phyloP scores from a whole-genome alignment of 805 yeast genomes.

The Soucietia sequanensis region DNA sequence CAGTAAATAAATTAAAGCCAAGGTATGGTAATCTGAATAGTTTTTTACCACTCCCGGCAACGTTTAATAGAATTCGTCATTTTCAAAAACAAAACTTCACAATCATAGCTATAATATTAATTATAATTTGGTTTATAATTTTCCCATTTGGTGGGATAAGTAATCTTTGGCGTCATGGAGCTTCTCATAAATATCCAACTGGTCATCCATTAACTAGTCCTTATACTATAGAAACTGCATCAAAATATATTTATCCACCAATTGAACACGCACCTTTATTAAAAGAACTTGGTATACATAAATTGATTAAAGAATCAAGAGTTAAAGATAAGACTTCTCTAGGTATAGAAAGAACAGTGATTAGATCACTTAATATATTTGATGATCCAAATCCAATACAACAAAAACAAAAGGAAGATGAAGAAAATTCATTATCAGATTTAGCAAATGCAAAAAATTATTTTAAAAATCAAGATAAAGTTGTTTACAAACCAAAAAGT shows the following conservation, averaged over 20 bases:
- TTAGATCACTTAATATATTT: conserved; percentile 39
- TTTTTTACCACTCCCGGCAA: conserved; percentile 29
- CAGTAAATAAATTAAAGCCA: conserved; percentile 24
- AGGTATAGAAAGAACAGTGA: conserved; percentile 32
- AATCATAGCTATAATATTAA: conserved; percentile 9
- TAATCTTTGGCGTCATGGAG: conserved; percentile 3
- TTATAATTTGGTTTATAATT: conserved; percentile 14
- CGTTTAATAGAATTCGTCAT: conserved; percentile 16
- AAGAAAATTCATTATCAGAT: conserved; percentile 45
- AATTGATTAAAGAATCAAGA: conserved; percentile 48
- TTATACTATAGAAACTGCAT: conserved; percentile 41
- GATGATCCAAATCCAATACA: conserved; percentile 40
- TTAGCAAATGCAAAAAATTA: conserved; percentile 48
- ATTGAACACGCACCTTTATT: conserved; percentile 66
- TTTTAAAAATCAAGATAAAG: conserved; percentile 66
- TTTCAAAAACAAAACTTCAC: conserved; percentile 14
- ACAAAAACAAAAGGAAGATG: conserved; percentile 43
- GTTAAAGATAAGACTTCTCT: conserved; percentile 46
- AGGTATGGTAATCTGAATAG: conserved; percentile 18
- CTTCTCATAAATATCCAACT: conserved; percentile 22
- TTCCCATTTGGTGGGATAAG: conserved; percentile 17
- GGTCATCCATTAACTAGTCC: conserved; percentile 33
- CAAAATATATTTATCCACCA: conserved; percentile 67
- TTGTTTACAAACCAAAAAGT: conserved; percentile 42
- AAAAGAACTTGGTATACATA: conserved; percentile 53